Evolutionary conservation across 2,329 filamentous ascomycete genomes (phyloP).

Genomic region (Diaporthe sp.): DNA sequence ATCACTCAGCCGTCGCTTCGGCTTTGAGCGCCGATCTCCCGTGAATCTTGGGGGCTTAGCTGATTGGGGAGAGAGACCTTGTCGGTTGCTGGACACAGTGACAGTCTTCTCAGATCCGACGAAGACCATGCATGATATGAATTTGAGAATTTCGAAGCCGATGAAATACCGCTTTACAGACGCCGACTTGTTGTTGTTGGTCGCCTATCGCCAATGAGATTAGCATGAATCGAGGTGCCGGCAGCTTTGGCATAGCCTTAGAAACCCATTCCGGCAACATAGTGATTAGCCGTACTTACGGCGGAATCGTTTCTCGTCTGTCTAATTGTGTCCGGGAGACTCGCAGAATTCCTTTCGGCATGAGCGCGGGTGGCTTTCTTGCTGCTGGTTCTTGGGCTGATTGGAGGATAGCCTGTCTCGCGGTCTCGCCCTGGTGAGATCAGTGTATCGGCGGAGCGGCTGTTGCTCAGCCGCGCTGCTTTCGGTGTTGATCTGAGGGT

Average conservation of each 20-base stretch:
- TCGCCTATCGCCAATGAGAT: not conserved
- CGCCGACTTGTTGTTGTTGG: not conserved
- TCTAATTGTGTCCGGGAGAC: rapidly evolving
- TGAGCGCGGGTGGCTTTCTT: not conserved
- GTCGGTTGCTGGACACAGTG: not conserved
- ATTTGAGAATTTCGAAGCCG: not conserved
- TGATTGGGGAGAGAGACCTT: not conserved
- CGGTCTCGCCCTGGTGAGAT: not conserved
- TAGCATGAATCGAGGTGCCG: not conserved
- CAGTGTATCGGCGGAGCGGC: not conserved
- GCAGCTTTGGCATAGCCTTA: too few relatives aligned
- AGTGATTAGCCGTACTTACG: not conserved
- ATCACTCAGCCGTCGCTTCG: not conserved
- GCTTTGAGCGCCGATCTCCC: not conserved
- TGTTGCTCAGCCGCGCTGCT: not conserved
- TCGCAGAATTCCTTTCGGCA: not conserved
- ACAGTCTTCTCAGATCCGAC: not conserved
- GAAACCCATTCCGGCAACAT: not conserved
- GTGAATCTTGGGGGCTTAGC: not conserved
- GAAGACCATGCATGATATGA: slow-evolving; percentile 2
- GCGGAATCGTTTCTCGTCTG: not conserved
- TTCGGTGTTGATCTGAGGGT: not conserved
- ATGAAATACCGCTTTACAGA: not conserved
- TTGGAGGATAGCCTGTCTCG: not conserved
- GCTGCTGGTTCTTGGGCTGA: not conserved